Base-by-base conservation (phyloP, 2,329 filamentous ascomycete genomes). In the Calonectria pseudoturangicola region DNA sequence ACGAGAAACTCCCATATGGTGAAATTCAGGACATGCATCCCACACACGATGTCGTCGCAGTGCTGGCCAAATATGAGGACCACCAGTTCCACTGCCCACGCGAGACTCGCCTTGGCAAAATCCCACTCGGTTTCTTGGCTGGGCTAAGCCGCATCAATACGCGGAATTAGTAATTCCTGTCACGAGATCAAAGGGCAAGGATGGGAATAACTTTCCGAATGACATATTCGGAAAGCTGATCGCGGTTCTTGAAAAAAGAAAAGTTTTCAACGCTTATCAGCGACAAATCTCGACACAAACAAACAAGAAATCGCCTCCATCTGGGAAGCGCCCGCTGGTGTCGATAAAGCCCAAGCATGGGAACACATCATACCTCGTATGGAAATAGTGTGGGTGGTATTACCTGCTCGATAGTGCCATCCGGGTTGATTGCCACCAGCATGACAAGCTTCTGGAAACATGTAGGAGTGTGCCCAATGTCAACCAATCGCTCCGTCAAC, bases 261-360 rank as follows among this genome's bases (percentile, higher is more conserved):
- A 21, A 21, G 21, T 21, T 21, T 33, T 43, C 28, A 36, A 33
- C 12, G 45, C 39, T 63, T 33, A 43, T 63, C 43, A 21, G 39
- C 45, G 18, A 43, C 4, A 21, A 16, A 27, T 1, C 27, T 64
- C 18, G 41, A 28, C 41, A 48, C 60, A 48, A 48, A 28, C 18
- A 30, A 58, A 36, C 54, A n/a, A 8, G 1, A n/a, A n/a, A 64
- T 36, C 16, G 16, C 13, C 36, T 36, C 4, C 58, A 39, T 10
- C 5, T 39, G 8, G 6, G 6, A 25, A 41, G 33, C 50, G 68
- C 68, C 68, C 62, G 62, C 28, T 12, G 50, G 21, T 70, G 66
- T 60, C 50, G 27, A 48, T 27, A 12, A 21, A 18, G 60, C 60
- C 15, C 47, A 56, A 9, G 45, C 8, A 36, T 65, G 62, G 47